Base-by-base conservation (phyloP, 139 green algal genomes). In the Chlamydomonas applanata region DNA sequence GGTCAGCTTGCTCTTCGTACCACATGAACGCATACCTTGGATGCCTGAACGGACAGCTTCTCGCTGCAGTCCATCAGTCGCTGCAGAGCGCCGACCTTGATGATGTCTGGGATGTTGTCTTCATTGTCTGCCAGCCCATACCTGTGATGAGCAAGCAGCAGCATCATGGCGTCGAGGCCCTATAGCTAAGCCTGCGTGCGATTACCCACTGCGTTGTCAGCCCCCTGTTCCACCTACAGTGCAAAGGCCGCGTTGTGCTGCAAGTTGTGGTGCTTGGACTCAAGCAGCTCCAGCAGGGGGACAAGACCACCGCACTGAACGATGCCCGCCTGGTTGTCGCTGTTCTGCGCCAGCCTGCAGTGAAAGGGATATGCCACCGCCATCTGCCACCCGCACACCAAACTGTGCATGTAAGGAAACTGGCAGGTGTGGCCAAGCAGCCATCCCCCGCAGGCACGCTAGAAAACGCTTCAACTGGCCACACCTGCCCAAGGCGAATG, bases 71-170 rank as follows among this genome's bases (percentile, higher is more conserved):
- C 86, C 45, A 88, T 65, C 4, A 95, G 84, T 44, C 80, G 87
- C 84, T 89, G 84, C 62, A 89, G 75, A 14, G 75, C 82, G 7
- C 85, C 87, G 27, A 93, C 86, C 24, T 80, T 68, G 34, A 99
- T 90, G 69, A 99, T 94, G 71, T 95, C 90, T 9, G 93, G 77
- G 17, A 99, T 88, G 82, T 98, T 98, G 88, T 99, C 96, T 73
- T 97, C 90, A 77, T 98, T 98, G 79, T 99, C 96, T 25, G 92
- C 90, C 34, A 99, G 84, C 0, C 96, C 96, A 81, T 99, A 99
- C 67, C 65, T 72, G 36, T 56, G 46, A 17, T 56, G 46, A 56
- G 46, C 17, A 56, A 56, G 46, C 14, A 56, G 14, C n/a, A 56
- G 46, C 46, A 56, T 24, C 46, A 56, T n/a, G n/a, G n/a, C n/a